Evolutionary conservation across 2,329 filamentous ascomycete species (phyloP).

Genomic region (Fusarium luffae): DNA sequence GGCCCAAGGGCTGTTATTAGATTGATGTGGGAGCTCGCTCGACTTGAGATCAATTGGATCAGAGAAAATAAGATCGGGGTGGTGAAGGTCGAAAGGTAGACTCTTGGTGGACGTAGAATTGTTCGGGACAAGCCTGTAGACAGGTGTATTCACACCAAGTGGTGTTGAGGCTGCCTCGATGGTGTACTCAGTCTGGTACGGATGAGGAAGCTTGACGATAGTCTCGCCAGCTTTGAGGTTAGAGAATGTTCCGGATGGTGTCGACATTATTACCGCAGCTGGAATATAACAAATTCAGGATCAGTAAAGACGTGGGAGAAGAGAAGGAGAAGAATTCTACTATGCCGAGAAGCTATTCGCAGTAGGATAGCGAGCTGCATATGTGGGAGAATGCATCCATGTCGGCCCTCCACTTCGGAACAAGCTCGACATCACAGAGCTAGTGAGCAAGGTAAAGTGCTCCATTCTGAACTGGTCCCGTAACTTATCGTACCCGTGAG

Average conservation of each 20-base stretch:
- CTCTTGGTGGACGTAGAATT: conserved; percentile 43
- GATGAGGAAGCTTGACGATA: conserved; percentile 61
- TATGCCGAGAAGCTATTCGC: conserved; percentile 39
- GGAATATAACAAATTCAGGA: background rate
- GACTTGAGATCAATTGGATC: conserved; percentile 61
- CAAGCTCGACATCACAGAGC: conserved; percentile 6
- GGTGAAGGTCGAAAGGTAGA: conserved; percentile 48
- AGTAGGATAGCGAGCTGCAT: conserved; percentile 6
- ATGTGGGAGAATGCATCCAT: conserved; percentile 18
- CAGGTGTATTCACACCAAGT: conserved; percentile 31
- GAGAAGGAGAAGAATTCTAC: background rate
- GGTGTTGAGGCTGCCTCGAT: conserved; percentile 50
- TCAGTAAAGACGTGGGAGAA: background rate
- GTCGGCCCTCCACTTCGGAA: conserved; percentile 19
- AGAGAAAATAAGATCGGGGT: conserved; percentile 56
- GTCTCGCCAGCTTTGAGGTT: conserved; percentile 49
- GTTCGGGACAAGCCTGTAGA: conserved; percentile 53
- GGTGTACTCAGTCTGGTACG: conserved; percentile 60
- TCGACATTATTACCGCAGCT: conserved; percentile 30
- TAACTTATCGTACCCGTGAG: conserved; percentile 7
- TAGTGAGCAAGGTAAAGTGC: background rate
- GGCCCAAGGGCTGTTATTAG: conserved; percentile 67
- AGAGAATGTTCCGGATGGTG: conserved; percentile 33
- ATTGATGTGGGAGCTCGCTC: conserved; percentile 59
- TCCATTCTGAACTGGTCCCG: conserved; percentile 1